Evolutionary conservation across 2,329 filamentous ascomycete species (phyloP).

Genomic region (Talaromyces funiculosus): DNA sequence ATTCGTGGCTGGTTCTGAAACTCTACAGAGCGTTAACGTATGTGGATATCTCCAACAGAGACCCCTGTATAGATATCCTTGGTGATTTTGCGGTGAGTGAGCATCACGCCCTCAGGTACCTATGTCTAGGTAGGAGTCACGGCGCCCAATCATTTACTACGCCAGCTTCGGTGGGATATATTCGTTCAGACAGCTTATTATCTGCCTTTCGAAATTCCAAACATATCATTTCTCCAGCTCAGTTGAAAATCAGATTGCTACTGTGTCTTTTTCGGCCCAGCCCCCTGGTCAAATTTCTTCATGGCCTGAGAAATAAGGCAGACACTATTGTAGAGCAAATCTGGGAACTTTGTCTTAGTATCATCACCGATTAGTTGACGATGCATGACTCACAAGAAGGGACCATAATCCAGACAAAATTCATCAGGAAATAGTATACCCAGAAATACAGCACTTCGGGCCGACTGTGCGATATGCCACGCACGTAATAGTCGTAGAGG

Average conservation of each 20-base stretch:
- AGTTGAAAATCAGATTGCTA: background rate
- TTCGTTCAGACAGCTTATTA: background rate
- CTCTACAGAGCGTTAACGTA: background rate
- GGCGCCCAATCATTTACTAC: background rate
- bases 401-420: conserved; percentile 61
- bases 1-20: background rate
- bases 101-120: background rate
- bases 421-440: conserved; percentile 62
- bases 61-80: background rate
- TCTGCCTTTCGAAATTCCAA: background rate
- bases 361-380: background rate
- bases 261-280: background rate
- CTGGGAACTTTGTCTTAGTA: conserved; percentile 8
- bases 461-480: conserved; percentile 52
- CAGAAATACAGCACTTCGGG: conserved; percentile 62
- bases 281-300: background rate
- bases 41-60: background rate
- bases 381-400: conserved; percentile 46
- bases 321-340: conserved; percentile 15
- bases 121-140: background rate
- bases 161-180: background rate
- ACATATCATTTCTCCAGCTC: background rate
- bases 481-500: conserved; percentile 54
- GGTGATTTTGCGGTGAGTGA: background rate
- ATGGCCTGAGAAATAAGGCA: conserved; percentile 12